Conservation (phyloP, 306 rosid genomes). For the Prunus kanzakura region DNA sequence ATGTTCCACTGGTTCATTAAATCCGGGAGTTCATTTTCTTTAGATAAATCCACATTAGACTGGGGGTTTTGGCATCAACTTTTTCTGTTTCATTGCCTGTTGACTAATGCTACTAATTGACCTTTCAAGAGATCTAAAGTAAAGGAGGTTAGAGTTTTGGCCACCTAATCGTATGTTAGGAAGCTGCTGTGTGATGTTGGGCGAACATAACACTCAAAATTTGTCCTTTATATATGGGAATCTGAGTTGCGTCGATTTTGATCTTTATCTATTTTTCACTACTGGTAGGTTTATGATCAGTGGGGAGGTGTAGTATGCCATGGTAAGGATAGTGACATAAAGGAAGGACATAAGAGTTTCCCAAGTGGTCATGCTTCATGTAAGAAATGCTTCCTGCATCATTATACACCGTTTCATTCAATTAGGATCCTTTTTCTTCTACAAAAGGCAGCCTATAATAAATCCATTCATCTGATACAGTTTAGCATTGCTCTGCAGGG, state of each 20-base stretch:
- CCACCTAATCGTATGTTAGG: neutral
- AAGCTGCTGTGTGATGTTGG: neutral
- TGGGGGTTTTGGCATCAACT: neutral
- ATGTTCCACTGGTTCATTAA: neutral
- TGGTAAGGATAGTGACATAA: slow-evolving; percentile 65
- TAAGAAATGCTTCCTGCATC: slow-evolving; percentile 36
- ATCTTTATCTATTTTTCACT: neutral
- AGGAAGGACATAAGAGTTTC: slow-evolving; percentile 95
- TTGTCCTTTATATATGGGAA: neutral
- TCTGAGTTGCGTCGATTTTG: neutral
- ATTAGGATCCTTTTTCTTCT: too few species aligned
- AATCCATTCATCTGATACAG: neutral
- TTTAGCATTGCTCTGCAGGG: slow-evolving; percentile 43
- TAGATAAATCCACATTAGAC: too few species aligned
- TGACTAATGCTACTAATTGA: too few species aligned
- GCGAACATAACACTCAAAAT: too few species aligned
- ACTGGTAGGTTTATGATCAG: slow-evolving; percentile 50
- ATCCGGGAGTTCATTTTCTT: neutral
- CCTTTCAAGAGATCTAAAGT: neutral
- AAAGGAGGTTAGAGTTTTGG: neutral
- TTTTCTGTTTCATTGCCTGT: neutral
- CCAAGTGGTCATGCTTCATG: slow-evolving; percentile 97
- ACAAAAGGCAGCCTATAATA: neutral
- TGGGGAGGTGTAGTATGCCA: slow-evolving; percentile 72
- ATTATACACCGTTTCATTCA: neutral